Percentiles rank a stretch among this genome's conserved stretches.
phyloP scores from a whole-genome alignment of 306 rosid species.

The Styphnolobium japonicum region DNA sequence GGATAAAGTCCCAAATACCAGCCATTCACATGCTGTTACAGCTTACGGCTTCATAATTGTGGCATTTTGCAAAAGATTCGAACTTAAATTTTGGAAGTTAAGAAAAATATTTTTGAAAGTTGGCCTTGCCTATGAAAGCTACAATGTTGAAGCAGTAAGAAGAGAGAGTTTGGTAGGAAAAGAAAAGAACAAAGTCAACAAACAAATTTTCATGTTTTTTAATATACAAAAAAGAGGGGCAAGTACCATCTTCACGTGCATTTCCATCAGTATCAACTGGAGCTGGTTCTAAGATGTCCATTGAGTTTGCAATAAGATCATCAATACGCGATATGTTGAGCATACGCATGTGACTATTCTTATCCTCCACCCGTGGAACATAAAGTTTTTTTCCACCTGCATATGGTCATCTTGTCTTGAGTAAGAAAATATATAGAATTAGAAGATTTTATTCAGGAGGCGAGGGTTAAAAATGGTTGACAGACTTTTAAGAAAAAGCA shows the following conservation, averaged over 20 bases:
- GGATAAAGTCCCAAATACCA: background rate
- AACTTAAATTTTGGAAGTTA: background rate
- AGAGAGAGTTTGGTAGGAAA: background rate
- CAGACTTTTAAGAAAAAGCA: background rate
- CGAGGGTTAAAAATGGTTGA: background rate
- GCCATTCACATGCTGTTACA: background rate
- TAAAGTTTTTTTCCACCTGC: slow-evolving; percentile 55
- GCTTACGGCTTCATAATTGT: background rate
- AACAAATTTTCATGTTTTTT: background rate
- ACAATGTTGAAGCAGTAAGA: background rate
- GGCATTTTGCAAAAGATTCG: background rate
- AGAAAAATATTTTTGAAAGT: background rate
- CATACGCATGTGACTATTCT: slow-evolving; percentile 89
- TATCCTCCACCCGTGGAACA: slow-evolving; percentile 96
- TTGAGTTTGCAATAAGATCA: slow-evolving; percentile 87
- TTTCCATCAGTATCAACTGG: slow-evolving; percentile 76
- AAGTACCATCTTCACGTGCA: slow-evolving; percentile 83
- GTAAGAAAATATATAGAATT: slow-evolving; percentile 13
- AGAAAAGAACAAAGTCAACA: background rate
- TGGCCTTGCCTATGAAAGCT: background rate
- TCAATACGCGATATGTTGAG: slow-evolving; percentile 67
- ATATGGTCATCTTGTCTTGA: slow-evolving; percentile 42
- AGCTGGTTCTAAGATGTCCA: slow-evolving; percentile 89
- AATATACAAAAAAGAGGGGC: background rate
- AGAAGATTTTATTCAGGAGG: background rate